Evolutionary conservation across 1,284 basidiomycete species (phyloP).

Genomic region (Ceratobasidium sp.): DNA sequence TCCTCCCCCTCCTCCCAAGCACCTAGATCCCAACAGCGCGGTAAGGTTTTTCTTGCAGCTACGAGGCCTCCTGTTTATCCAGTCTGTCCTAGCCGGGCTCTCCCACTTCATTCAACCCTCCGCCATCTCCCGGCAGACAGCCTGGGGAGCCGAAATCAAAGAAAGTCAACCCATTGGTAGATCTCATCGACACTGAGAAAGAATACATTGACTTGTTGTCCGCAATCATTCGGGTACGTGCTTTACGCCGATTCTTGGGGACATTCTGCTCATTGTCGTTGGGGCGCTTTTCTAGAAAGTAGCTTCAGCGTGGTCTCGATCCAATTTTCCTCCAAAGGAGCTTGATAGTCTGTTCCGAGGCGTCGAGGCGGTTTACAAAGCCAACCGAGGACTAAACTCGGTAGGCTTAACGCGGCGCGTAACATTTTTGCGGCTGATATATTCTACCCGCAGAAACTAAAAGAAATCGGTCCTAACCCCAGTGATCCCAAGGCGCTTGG

Average conservation of each 20-base stretch:
- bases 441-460: slow-evolving; percentile 71
- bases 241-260: slow-evolving; percentile 38
- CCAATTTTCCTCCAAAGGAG: slow-evolving; percentile 90
- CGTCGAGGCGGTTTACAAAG: slow-evolving; percentile 90
- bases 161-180: slow-evolving; percentile 76
- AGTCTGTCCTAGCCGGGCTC: background rate
- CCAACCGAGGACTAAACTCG: slow-evolving; percentile 79
- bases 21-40: slow-evolving; percentile 13
- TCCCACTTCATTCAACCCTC: slow-evolving; percentile 27
- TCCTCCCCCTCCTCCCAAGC: slow-evolving; percentile 46
- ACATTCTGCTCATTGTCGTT: slow-evolving; percentile 37
- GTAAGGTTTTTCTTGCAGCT: background rate
- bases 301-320: slow-evolving; percentile 94
- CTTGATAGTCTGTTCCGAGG: slow-evolving; percentile 94
- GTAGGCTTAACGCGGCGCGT: slow-evolving; percentile 56
- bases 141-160: slow-evolving; percentile 19
- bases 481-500: slow-evolving; percentile 95
- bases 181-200: slow-evolving; percentile 94
- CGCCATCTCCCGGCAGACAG: slow-evolving; percentile 16
- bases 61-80: background rate
- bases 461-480: slow-evolving; percentile 92
- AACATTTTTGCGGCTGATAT: slow-evolving; percentile 29
- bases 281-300: slow-evolving; percentile 70
- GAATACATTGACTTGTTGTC: slow-evolving; percentile 91
- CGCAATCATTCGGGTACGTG: slow-evolving; percentile 86